Conservation (phyloP, 1,284 basidiomycete species). For the Fomes fomentarius region DNA sequence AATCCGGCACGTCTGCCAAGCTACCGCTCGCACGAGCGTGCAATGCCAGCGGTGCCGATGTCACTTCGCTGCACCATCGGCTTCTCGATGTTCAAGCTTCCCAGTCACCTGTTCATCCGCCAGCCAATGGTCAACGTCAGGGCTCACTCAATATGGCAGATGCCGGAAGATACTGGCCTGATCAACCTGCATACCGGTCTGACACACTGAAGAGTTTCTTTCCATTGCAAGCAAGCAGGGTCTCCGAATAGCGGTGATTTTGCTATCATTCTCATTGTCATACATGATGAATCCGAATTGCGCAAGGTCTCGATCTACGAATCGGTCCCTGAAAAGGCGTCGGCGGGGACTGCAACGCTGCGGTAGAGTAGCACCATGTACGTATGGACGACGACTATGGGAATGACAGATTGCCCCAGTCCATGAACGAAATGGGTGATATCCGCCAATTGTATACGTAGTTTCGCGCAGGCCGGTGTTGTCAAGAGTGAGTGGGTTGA, state of each 20-base stretch:
- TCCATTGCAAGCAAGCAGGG: not conserved
- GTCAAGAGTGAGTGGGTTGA: too few species aligned
- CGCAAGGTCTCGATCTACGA: not conserved
- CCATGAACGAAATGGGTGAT: not conserved
- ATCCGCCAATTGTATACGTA: not conserved
- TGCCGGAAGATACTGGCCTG: not conserved
- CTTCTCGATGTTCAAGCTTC: not conserved
- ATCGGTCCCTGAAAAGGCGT: not conserved
- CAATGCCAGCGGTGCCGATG: too few species aligned
- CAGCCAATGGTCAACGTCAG: too few species aligned
- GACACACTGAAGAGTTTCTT: not conserved
- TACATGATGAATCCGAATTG: not conserved
- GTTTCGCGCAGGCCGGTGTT: too few species aligned
- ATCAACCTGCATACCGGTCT: not conserved
- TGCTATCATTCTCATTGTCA: not conserved
- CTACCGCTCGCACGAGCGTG: not conserved
- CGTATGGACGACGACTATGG: not conserved
- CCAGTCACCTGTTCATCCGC: too few species aligned
- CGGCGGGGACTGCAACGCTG: slow-evolving; percentile 5
- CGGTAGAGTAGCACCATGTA: not conserved
- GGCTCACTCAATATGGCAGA: not conserved
- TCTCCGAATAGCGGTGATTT: not conserved
- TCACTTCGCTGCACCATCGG: not conserved
- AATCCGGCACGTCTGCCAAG: not conserved
- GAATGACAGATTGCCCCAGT: not conserved